A percentile compares a stretch with the other conserved stretches of the same genome.
These are phyloP conservation scores for Penicillium aurantiogriseum DNA, from an alignment of 2,329 filamentous ascomycete species.

Conservation along the genomic window DNA sequence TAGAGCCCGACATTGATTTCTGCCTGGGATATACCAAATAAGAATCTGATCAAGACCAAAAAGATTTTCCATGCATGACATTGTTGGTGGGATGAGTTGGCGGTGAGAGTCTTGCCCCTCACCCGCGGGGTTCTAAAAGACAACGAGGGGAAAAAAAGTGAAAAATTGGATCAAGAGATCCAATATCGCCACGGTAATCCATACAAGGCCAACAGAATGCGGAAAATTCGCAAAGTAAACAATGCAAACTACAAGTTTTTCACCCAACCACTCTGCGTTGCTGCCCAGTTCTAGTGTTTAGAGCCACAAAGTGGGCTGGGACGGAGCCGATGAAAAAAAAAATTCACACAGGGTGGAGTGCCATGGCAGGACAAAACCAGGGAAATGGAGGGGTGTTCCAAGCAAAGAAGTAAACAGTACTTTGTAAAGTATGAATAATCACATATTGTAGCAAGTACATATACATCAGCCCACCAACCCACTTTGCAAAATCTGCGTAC, in stretches of 20 bases:
- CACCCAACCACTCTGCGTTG: conserved; percentile 34
- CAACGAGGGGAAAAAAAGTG: background rate
- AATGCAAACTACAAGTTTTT: conserved; percentile 13
- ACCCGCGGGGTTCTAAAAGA: conserved; percentile 14
- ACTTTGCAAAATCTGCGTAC: conserved; percentile 35
- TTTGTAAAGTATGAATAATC: background rate
- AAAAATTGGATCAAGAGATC: background rate
- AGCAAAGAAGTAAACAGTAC: conserved; percentile 9
- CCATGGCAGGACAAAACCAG: conserved; percentile 26
- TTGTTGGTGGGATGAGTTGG: conserved; percentile 21
- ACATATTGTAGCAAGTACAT: conserved; percentile 1
- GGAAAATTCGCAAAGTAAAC: conserved; percentile 6
- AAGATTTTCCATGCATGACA: conserved; percentile 11
- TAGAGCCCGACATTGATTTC: conserved; percentile 3
- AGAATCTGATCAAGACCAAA: background rate
- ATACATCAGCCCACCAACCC: conserved; percentile 18
- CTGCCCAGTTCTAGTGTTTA: conserved; percentile 34
- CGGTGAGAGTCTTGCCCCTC: conserved; percentile 23
- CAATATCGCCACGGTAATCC: background rate
- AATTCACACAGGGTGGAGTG: conserved; percentile 29
- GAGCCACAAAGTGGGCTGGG: conserved; percentile 19
- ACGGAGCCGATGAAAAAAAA: conserved; percentile 18
- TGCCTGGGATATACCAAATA: background rate
- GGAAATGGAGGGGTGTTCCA: conserved; percentile 21
- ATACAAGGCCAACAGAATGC: background rate